These are phyloP conservation scores for Globisporangium megalacanthum DNA, from an alignment of 352 stramenopile genomes.

Conservation along the genomic window DNA sequence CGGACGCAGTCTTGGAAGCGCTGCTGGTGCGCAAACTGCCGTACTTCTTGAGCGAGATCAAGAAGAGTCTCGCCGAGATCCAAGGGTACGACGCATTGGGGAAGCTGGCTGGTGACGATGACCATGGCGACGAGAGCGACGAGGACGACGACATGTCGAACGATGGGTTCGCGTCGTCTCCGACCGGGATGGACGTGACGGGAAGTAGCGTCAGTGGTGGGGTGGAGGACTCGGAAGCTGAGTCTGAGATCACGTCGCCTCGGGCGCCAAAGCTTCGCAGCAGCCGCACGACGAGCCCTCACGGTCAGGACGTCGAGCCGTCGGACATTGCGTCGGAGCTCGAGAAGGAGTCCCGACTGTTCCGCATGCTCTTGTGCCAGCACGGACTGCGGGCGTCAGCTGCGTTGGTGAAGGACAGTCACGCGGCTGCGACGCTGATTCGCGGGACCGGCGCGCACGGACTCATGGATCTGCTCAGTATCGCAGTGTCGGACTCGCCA, in stretches of 20 bases:
- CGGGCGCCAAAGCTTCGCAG: slow-evolving; percentile 17
- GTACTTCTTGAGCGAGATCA: slow-evolving; percentile 76
- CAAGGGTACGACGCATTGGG: slow-evolving; percentile 37
- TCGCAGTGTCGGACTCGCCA: slow-evolving; percentile 71
- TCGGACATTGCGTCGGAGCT: slow-evolving; percentile 58
- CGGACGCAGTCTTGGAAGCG: slow-evolving; percentile 52
- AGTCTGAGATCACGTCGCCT: slow-evolving; percentile 36
- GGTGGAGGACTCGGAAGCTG: slow-evolving; percentile 54
- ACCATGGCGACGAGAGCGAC: slow-evolving; percentile 53
- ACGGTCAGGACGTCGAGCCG: slow-evolving; percentile 24
- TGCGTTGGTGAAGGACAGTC: slow-evolving; percentile 62
- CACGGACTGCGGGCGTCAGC: slow-evolving; percentile 67
- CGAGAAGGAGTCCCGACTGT: slow-evolving; percentile 70
- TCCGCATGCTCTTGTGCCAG: slow-evolving; percentile 74
- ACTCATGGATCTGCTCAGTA: slow-evolving; percentile 56
- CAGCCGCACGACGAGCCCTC: slow-evolving; percentile 1
- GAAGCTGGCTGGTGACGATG: slow-evolving; percentile 25
- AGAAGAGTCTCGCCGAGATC: slow-evolving; percentile 61
- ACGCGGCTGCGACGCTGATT: slow-evolving; percentile 64
- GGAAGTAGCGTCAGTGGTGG: slow-evolving; percentile 15
- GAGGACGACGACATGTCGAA: slow-evolving; percentile 87
- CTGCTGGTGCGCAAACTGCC: slow-evolving; percentile 68
- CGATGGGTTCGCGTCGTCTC: slow-evolving; percentile 63
- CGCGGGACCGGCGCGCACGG: slow-evolving; percentile 41
- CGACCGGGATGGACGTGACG: slow-evolving; percentile 55